These are phyloP conservation scores for Hondaea fermentalgiana DNA, from an alignment of 108 stramenopile genomes.

Conservation along the genomic window DNA sequence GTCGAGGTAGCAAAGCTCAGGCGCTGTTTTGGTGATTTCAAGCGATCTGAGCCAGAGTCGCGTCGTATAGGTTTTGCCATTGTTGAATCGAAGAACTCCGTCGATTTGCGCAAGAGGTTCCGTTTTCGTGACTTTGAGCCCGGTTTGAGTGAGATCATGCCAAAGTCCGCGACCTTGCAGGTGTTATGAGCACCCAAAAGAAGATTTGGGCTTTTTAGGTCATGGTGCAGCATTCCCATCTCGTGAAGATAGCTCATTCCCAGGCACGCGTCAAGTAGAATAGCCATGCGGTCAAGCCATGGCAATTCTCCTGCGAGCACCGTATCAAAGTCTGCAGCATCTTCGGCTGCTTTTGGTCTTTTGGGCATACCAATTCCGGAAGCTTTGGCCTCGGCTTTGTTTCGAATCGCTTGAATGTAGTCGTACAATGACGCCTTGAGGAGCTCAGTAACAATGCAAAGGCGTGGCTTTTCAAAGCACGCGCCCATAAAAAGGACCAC, in stretches of 20 bases:
- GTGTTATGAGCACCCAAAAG: slow-evolving; percentile 70
- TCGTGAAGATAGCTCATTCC: slow-evolving; percentile 88
- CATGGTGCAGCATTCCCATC: slow-evolving; percentile 80
- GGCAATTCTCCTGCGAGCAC: slow-evolving; percentile 64
- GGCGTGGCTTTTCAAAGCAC: slow-evolving; percentile 61
- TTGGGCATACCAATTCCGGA: not conserved
- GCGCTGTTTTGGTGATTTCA: not conserved
- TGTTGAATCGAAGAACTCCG: not conserved
- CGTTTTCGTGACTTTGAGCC: not conserved
- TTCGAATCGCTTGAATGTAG: not conserved
- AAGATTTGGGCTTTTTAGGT: slow-evolving; percentile 80
- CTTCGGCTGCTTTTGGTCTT: not conserved
- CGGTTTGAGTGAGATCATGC: slow-evolving; percentile 67
- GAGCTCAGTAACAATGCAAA: slow-evolving; percentile 76
- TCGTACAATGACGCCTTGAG: slow-evolving; percentile 71
- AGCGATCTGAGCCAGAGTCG: not conserved
- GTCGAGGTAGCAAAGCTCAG: not conserved
- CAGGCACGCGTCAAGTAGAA: slow-evolving; percentile 64
- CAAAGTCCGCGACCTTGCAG: slow-evolving; percentile 87
- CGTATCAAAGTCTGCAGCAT: not conserved
- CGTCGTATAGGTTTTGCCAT: not conserved
- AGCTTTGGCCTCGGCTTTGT: not conserved
- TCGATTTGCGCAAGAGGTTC: not conserved
- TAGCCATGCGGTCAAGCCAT: slow-evolving; percentile 44
- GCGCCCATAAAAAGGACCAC: slow-evolving; percentile 87